Evolutionary conservation across 306 rosid genomes (phyloP), one percentile per base, ranked within the genome.

Genomic region (Pachyrhizus erosus): DNA sequence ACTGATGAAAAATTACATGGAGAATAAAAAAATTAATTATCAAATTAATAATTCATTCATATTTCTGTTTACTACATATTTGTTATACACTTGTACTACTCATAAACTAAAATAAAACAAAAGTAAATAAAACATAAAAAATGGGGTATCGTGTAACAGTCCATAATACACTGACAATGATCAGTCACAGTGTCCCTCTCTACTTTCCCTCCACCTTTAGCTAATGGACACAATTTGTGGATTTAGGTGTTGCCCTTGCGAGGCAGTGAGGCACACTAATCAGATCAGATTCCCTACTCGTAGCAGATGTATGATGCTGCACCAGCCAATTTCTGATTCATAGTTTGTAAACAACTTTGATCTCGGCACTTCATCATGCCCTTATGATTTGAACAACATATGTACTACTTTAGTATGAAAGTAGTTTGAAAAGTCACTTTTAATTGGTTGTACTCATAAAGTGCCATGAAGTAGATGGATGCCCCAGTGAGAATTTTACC

Each of bases 211-310:
- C 71, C 77, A 67, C 65, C 26, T 49, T 76, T 14, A 66, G 64
- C 81, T 80, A 51, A 58, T 27, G 61, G 82, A 54, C 87, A 78
- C 73, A 58, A 66, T 39, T 48, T 61, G 45, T 70, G 84, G 81
- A 85, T 75, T 62, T 57, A 72, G 85, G 79, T 82, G 70, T 81
- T 67, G 70, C 82, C 83, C 67, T 80, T 77, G 73, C 82, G 49
- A 82, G 86, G 71, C 46, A 65, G 27, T 2, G 71, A 62, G 43
- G 57, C 71, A 88, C 86, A 54, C 29, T 46, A 45, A 4, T 43
- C 71, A 42, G 27, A 76, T 82, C 73, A 72, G 84, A 54, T 70
- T 42, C 81, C 80, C 73, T 69, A 72, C 77, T 78, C 70, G 34
- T 40, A 70, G n/a, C 70, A 34, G 75, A 75, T 40, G 34, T 55